Evolutionary conservation across 73 alveolate species (phyloP), one percentile per base, ranked within the genome.

Genomic region (Urostyla sp.): DNA sequence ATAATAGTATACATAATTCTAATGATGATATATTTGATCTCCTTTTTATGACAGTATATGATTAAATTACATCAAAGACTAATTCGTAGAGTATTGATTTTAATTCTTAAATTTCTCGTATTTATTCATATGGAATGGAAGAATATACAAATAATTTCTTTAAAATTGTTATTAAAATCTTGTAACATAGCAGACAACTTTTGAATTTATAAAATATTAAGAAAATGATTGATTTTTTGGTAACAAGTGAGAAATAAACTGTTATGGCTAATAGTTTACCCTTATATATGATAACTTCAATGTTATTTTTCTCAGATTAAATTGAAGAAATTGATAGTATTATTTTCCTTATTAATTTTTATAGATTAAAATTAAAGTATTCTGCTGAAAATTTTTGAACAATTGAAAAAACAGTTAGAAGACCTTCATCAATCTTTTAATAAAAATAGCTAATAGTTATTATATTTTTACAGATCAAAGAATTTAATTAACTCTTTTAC

Each of bases 401-500:
- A 21, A 7, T 46, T 69, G 6, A 6, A 24, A 3, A 24, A 49
- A 18, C 49, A 69, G 27, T 13, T 69, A 24, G 2, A 6, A 16
- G 3, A 49, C 28, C 4, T 69, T 10, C 44, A 69, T 36, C 72
- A 69, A 4, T 3, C 44, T 3, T 4, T 44, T 0, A 45, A 45
- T 4, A 31, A 44, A 13, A 10, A n/a, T 38, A 6, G 27, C 4
- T 37, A 69, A 37, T 54, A 67, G 1, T 46, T 69, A 69, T 55
- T 69, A 1, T 69, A 49, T 30, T 69, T 13, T 49, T 69, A 20
- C 54, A 23, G 69, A 30, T 31, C 49, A 21, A 15, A 69, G 49
- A 69, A 69, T 37, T 31, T 69, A 18, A 69, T 69, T 10, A 48
- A 48, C 58, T 46, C 83, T 49, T 69, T 27, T 32, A 69, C 83